Evolutionary conservation across 202 grass and related monocot species (phyloP).

Genomic region (Schoenoplectus triqueter): DNA sequence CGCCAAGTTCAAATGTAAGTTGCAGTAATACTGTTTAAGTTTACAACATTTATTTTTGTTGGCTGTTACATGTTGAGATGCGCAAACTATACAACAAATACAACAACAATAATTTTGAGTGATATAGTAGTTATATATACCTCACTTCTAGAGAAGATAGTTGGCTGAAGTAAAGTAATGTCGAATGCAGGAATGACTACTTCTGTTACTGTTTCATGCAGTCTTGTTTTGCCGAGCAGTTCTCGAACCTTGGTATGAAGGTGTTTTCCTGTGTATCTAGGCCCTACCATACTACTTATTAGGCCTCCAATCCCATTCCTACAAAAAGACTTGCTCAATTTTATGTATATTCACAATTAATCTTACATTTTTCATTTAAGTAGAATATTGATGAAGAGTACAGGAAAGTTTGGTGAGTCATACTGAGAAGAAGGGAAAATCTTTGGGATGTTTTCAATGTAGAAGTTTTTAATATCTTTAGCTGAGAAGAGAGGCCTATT

Average conservation of each 20-base stretch:
- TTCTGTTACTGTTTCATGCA: conserved; percentile 46
- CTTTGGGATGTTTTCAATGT: conserved; percentile 48
- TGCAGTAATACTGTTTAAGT: neutral
- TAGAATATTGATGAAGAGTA: neutral
- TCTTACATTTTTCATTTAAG: neutral
- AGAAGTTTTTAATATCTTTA: conserved; percentile 55
- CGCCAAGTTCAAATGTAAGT: neutral
- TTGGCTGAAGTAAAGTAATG: conserved; percentile 62
- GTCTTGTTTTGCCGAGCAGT: conserved; percentile 39
- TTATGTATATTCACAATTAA: neutral
- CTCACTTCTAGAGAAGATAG: conserved; percentile 54
- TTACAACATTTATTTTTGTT: neutral
- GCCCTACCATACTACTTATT: conserved; percentile 19
- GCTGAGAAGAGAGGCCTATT: conserved; percentile 51
- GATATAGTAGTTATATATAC: conserved; percentile 24
- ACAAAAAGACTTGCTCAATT: neutral
- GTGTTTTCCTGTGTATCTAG: conserved; percentile 55
- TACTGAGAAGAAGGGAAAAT: conserved; percentile 58
- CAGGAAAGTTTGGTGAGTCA: neutral
- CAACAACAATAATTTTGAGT: neutral
- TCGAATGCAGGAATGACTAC: conserved; percentile 68
- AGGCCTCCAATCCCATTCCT: conserved; percentile 18
- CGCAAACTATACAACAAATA: neutral
- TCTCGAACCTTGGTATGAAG: conserved; percentile 44
- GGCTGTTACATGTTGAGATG: neutral